Conservation (phyloP, 2,329 filamentous ascomycete genomes). For the Aspergillus sp. region DNA sequence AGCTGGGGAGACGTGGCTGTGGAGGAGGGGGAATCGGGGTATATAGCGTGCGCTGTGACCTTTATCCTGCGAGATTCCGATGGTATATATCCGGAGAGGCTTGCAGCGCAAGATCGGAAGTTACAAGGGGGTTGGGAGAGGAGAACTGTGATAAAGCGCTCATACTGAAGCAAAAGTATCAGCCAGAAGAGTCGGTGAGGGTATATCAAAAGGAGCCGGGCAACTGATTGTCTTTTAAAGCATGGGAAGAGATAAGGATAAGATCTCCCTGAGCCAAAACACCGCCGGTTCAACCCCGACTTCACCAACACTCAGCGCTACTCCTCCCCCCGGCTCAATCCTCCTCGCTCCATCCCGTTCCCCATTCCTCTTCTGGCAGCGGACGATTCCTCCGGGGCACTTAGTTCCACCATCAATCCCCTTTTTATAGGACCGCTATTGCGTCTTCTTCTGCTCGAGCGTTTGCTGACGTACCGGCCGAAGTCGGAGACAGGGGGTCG, state of each 20-base stretch:
- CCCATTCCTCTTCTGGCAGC: background rate
- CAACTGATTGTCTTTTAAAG: conserved; percentile 10
- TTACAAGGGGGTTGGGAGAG: conserved; percentile 4
- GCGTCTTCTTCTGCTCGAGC: background rate
- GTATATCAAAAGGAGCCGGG: conserved; percentile 15
- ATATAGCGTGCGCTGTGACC: background rate
- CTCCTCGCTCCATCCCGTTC: background rate
- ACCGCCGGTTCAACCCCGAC: background rate
- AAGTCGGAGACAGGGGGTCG: conserved; percentile 14
- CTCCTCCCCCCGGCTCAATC: background rate
- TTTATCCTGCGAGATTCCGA: background rate
- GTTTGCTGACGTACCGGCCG: conserved; percentile 1
- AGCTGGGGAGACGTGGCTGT: conserved; percentile 11
- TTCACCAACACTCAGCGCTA: background rate
- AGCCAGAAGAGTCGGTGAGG: conserved; percentile 26
- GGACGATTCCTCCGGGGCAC: background rate
- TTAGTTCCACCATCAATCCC: conserved; percentile 11
- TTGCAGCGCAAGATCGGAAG: background rate
- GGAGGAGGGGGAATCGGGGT: background rate
- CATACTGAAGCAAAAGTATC: conserved; percentile 5
- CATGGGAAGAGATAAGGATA: conserved; percentile 6
- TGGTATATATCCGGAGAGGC: background rate
- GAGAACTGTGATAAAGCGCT: conserved; percentile 5
- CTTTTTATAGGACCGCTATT: background rate
- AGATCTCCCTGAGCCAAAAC: background rate